Base-by-base conservation (phyloP, 371 early-diverging fungal genomes). In the Mucor velutinosus region DNA sequence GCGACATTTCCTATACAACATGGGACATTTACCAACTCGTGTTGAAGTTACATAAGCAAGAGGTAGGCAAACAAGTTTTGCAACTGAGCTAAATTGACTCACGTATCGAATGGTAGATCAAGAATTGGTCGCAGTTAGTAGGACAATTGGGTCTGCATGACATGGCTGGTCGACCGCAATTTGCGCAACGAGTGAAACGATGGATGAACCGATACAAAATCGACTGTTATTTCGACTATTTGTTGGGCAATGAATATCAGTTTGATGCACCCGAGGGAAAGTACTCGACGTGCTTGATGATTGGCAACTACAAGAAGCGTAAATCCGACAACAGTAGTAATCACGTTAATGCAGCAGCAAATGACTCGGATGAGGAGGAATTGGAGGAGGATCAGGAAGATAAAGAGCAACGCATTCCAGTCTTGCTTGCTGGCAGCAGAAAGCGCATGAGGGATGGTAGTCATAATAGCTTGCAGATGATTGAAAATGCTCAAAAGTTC, bases 121-220 rank as follows among this genome's bases (percentile, higher is more conserved):
- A 80, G 55, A 83, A 83, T 41, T 83, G 83, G 83, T 83, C 83
- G 17, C 83, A 83, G 62, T 60, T 83, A 10, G 83, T 83, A 23
- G 83, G 83, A 6, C 76, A 79, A 49, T 71, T 83, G 23, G 83
- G 83, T 0, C 60, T 80, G 43, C 59, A 72, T 0, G 83, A 83
- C 53, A 78, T 80, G 70, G 58, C 78, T 17, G 79, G 80, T 1
- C 71, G 83, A 10, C 83, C 83, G 1, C 83, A 83, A 57, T 83
- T 83, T 69, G 83, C 83, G 2, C 83, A 83, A 43, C 70, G 83
- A 2, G 81, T 80, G 14, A 83, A 83, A 30, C 67, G 83, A 51
- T 83, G 83, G 83, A 83, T 83, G 83, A 77, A 79, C 47, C 75
- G 78, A 30, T 80, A 80, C 58, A 78, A 80, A 39, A 83, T 83